These are phyloP conservation scores for Echinochloa phyllopogon DNA, from an alignment of 176 grass and related monocot genomes.

Conservation along the genomic window DNA sequence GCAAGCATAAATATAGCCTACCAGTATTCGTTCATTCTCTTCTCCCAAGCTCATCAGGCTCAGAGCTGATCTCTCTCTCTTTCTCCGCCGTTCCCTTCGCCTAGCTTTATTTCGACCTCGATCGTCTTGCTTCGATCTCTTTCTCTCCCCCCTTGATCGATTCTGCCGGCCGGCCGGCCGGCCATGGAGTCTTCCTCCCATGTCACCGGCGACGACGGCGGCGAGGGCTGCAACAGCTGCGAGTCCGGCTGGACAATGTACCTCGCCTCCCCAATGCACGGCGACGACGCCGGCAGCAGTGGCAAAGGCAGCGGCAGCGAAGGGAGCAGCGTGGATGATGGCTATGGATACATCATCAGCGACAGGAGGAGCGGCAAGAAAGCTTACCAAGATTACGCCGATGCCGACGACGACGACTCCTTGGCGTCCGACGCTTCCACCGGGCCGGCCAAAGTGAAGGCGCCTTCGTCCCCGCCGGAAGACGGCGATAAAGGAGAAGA, in stretches of 20 bases:
- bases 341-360: conserved; percentile 40
- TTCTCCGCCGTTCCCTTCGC: conserved; percentile 23
- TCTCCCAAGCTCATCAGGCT: conserved; percentile 35
- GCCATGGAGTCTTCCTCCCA: conserved; percentile 69
- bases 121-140: not conserved
- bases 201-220: conserved; percentile 65
- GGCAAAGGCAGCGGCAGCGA: conserved; percentile 47
- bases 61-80: not conserved
- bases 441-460: conserved; percentile 56
- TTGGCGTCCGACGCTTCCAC: conserved; percentile 89
- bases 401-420: conserved; percentile 66
- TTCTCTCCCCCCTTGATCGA: not conserved
- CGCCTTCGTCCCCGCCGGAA: conserved; percentile 20
- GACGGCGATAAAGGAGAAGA: not conserved
- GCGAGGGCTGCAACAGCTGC: conserved; percentile 74
- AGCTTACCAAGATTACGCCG: conserved; percentile 30
- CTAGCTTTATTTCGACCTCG: not conserved
- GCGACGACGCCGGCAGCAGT: conserved; percentile 37
- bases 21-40: conserved; percentile 8
- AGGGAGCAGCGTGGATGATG: conserved; percentile 57
- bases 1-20: conserved; percentile 49
- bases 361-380: conserved; percentile 39
- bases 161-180: not conserved
- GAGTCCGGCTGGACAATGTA: conserved; percentile 97
- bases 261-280: conserved; percentile 74